Percentiles rank a stretch among this genome's conserved stretches.
Conservation (phyloP, 179 eudicot genomes). For the Gypsophila paniculata region DNA sequence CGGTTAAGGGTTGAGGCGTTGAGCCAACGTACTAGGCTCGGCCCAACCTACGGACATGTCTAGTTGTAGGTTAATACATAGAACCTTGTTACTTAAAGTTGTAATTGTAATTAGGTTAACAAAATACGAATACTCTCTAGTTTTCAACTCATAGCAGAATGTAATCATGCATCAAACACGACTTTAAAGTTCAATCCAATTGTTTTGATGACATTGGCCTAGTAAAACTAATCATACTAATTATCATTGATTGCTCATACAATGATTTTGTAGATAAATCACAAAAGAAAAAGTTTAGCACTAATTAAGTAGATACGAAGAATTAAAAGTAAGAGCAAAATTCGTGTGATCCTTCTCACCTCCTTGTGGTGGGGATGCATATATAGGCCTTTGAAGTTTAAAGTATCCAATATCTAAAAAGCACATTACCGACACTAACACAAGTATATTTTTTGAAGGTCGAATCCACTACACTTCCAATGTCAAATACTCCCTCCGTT, state of each 20-base stretch:
- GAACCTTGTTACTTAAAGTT: too few species aligned
- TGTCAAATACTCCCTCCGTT: too few species aligned
- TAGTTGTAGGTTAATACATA: too few species aligned
- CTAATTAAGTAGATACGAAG: neutral
- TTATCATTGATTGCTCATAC: conserved; percentile 11
- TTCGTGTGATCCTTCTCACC: conserved; percentile 2
- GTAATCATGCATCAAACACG: conserved; percentile 15
- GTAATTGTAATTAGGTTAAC: too few species aligned
- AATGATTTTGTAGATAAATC: neutral
- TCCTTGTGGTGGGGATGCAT: conserved; percentile 4
- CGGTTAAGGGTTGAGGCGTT: too few species aligned
- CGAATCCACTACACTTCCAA: too few species aligned
- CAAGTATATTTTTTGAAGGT: too few species aligned
- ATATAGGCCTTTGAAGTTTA: neutral
- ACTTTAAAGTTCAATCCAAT: conserved; percentile 17
- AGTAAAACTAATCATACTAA: conserved; percentile 7
- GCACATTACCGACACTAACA: too few species aligned
- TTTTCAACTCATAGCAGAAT: neutral
- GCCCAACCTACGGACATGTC: too few species aligned
- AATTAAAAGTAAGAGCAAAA: conserved; percentile 24
- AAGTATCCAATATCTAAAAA: too few species aligned
- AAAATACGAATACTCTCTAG: too few species aligned
- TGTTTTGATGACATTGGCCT: neutral
- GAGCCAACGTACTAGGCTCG: too few species aligned
- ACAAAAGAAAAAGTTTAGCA: conserved; percentile 13